Base-by-base conservation (phyloP, 306 rosid species). In the Corylus avellana region DNA sequence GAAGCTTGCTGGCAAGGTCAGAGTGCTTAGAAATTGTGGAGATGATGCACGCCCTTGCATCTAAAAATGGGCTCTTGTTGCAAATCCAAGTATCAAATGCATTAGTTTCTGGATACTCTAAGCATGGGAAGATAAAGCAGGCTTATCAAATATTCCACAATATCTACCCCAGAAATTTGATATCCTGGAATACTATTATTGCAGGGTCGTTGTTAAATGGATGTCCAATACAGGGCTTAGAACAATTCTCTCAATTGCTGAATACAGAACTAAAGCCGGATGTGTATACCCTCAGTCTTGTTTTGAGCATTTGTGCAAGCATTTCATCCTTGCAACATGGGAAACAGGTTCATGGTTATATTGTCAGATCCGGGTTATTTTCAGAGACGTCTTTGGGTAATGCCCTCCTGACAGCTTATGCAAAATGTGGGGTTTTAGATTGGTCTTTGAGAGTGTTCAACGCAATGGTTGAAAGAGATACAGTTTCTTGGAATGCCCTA, bases 401-500 rank as follows among this genome's bases (percentile, higher is more conserved):
- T 72, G 85, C 92, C 49, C 87, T 93, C 56, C 77, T 91, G 59
- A 80, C 93, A 13, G 86, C 88, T 97, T 93, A 91, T 78, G 85
- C 94, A 51, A 91, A 91, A 83, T 90, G 95, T 48, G 98, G 98
- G 75, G 78, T 70, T 71, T 73, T 93, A 78, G 89, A 84, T 48
- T 72, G 69, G 82, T 87, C 95, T 18, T 13, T 90, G 80, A 82
- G 80, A 76, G 93, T 90, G 70, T 91, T 91, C 78, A 72, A 84
- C 72, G 87, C 84, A 51, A 93, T 91, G 98, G 70, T 53, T 8
- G 81, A 84, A 77, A 91, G 86, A 80, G 95, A 93, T 70, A 83
- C 78, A 18, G 82, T 91, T 81, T 86, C 98, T 17, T 91, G 94
- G 93, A 93, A 91, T 81, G 86, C 98, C 81, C 71, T 93, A 16